Evolutionary conservation across 208 protist genomes (phyloP).

Genomic region (Angomonas deanei): DNA sequence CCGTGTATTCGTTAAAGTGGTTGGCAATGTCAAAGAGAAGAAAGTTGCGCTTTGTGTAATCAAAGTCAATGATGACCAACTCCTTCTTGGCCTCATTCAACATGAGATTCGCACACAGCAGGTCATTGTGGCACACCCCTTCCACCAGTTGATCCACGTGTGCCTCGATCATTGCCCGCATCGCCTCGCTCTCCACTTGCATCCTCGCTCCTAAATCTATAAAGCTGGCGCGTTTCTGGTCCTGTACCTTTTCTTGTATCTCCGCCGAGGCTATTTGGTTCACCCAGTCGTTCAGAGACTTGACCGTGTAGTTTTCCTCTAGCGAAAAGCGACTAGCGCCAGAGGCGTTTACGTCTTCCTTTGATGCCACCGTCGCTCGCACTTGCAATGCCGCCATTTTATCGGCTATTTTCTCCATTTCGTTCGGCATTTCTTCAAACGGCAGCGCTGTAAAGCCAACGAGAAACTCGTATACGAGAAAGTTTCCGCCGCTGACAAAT

Average conservation of each 20-base stretch:
- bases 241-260: conserved; percentile 46
- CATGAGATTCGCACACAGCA: conserved; percentile 90
- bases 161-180: conserved; percentile 33
- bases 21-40: conserved; percentile 89
- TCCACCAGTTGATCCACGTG: conserved; percentile 31
- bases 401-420: conserved; percentile 44
- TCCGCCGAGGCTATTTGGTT: conserved; percentile 44
- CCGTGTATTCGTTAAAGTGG: conserved; percentile 91
- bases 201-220: conserved; percentile 25
- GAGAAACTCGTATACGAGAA: conserved; percentile 82
- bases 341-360: conserved; percentile 13
- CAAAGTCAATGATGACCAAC: conserved; percentile 91
- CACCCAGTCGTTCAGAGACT: conserved; percentile 65
- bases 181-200: conserved; percentile 31
- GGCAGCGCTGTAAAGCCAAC: conserved; percentile 52
- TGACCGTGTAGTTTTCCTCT: conserved; percentile 75
- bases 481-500: conserved; percentile 70
- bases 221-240: conserved; percentile 47
- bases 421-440: conserved; percentile 53
- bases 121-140: conserved; percentile 87
- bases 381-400: conserved; percentile 73
- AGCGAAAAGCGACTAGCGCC: conserved; percentile 41
- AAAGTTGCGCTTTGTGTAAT: conserved; percentile 87
- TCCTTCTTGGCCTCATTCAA: conserved; percentile 33
- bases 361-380: conserved; percentile 53